phyloP scores from a whole-genome alignment of 2,329 filamentous ascomycete species.

The Paracoccidioides lutzii region DNA sequence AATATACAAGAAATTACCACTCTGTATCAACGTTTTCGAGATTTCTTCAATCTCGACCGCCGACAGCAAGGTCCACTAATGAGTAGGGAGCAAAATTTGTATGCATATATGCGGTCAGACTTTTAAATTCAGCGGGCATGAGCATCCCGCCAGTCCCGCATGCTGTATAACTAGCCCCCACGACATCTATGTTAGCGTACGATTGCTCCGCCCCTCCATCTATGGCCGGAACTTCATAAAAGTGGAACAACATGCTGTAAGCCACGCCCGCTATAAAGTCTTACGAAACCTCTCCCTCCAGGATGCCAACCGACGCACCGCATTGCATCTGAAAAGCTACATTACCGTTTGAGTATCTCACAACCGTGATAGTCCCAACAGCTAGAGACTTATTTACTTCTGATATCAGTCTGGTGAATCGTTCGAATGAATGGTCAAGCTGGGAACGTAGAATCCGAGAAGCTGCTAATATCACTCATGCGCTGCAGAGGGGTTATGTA shows the following conservation, averaged over 20 bases:
- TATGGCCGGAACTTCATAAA: neutral
- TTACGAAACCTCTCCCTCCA: neutral
- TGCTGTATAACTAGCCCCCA: neutral
- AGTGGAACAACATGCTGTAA: neutral
- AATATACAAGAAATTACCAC: neutral
- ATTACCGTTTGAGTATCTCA: slow-evolving; percentile 1
- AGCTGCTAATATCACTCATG: neutral
- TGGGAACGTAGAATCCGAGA: neutral
- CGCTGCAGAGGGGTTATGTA: neutral
- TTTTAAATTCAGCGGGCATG: neutral
- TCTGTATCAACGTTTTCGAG: neutral
- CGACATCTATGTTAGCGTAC: neutral
- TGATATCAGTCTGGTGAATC: neutral
- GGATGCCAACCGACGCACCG: neutral
- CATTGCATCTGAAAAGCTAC: neutral
- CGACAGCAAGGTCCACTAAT: neutral
- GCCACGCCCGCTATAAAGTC: neutral
- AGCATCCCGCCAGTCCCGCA: neutral
- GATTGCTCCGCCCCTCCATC: neutral
- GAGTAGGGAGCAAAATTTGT: neutral
- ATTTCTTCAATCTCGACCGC: neutral
- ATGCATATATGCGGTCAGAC: neutral
- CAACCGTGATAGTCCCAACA: neutral
- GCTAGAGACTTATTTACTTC: neutral
- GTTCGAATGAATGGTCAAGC: neutral